Evolutionary conservation across 805 yeast species (phyloP), one percentile per base, ranked within the genome.

Genomic region (Cyberlindnera xylosilytica): DNA sequence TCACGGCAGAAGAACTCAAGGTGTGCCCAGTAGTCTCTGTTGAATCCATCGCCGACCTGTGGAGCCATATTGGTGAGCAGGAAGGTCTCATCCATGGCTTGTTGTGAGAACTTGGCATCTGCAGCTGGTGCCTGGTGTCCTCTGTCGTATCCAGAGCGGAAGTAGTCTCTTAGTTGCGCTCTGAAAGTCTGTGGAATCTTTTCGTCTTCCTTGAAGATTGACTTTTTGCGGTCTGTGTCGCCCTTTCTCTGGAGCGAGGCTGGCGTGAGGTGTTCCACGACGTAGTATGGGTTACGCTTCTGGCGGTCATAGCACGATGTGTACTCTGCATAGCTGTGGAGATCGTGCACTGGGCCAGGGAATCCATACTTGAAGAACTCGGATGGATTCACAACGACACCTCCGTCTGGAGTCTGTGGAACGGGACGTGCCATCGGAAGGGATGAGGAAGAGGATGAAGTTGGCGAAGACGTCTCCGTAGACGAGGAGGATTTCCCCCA

Each of bases 111-210:
- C 60, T 87, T 89, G 20, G 98, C 97, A 62, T 93, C 86, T 0
- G 98, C 98, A 5, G 99, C 99, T 3, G 99, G 97, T 0, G 96
- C 97, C 56, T 87, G 88, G 64, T 93, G 99, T 6, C 99, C 99
- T 51, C 98, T 70, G 63, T 93, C 99, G 64, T 87, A 93, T 1
- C 99, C 99, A 24, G 93, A 82, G 54, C 98, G 76, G 71, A 91
- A 93, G 62, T 85, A 93, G 64, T 93, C 98, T 47, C 81, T 74
- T 42, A 93, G 69, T 40, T 75, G 70, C 2, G 83, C 91, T 52
- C 97, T 74, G 62, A 88, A 93, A 54, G 69, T 74, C 22, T 64
- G 63, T 0, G 99, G 99, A 31, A 93, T 77, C 11, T 60, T 55
- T 59, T 86, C 95, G 61, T 93, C 97, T 69, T 93, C 99, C 56